Evolutionary conservation across 2,329 filamentous ascomycete species (phyloP).

Genomic region (Penicillium sp.): DNA sequence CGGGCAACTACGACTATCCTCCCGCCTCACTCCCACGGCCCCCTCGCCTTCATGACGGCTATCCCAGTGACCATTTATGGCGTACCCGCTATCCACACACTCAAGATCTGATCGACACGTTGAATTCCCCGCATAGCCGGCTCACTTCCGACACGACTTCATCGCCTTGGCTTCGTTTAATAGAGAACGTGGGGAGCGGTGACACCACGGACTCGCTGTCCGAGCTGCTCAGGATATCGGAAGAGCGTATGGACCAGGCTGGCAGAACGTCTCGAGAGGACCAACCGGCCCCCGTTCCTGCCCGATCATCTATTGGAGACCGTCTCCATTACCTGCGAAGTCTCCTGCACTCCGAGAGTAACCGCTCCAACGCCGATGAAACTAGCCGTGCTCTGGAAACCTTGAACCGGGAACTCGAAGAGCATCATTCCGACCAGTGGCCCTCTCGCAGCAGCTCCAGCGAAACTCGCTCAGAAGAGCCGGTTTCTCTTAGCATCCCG

Average conservation of each 20-base stretch:
- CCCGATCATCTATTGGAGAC: slow-evolving; percentile 13
- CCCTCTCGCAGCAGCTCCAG: slow-evolving; percentile 1
- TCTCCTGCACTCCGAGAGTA: slow-evolving; percentile 41
- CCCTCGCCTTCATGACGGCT: slow-evolving; percentile 21
- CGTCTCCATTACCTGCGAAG: slow-evolving; percentile 34
- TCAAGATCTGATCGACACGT: slow-evolving; percentile 8
- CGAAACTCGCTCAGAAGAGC: background rate
- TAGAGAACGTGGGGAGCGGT: slow-evolving; percentile 1
- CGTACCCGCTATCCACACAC: slow-evolving; percentile 23
- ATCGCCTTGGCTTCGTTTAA: background rate
- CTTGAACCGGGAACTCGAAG: slow-evolving; percentile 43
- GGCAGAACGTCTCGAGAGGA: slow-evolving; percentile 9
- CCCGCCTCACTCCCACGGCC: slow-evolving; percentile 38
- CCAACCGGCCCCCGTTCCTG: background rate
- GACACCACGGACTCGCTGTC: slow-evolving; percentile 1
- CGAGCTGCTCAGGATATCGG: slow-evolving; percentile 3
- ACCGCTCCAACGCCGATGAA: slow-evolving; percentile 31
- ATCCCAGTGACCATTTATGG: slow-evolving; percentile 2
- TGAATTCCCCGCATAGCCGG: background rate
- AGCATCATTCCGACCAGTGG: slow-evolving; percentile 31
- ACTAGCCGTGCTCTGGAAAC: slow-evolving; percentile 40
- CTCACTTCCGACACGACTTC: background rate
- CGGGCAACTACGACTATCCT: slow-evolving; percentile 47
- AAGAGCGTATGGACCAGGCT: background rate
- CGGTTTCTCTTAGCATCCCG: background rate